Evolutionary conservation across 441 rosid genomes (phyloP).

Genomic region (Gossypium trilobum): DNA sequence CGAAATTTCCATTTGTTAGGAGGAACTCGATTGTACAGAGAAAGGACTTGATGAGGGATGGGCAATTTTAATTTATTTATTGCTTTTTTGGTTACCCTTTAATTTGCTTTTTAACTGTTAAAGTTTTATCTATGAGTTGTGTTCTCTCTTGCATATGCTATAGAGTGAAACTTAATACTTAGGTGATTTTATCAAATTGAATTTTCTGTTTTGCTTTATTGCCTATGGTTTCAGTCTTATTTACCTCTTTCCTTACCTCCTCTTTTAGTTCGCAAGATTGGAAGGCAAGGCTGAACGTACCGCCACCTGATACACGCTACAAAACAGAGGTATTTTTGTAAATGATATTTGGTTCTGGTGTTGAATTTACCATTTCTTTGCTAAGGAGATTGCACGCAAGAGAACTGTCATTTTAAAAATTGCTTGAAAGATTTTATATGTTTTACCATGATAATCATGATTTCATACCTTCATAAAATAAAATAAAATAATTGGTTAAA

Average conservation of each 20-base stretch:
- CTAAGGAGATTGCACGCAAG: neutral
- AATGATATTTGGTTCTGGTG: neutral
- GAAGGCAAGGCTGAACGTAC: conserved; percentile 73
- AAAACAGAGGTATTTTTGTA: conserved; percentile 55
- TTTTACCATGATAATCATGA: neutral
- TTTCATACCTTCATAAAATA: neutral
- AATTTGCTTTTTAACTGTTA: neutral
- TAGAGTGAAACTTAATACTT: neutral
- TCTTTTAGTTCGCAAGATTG: conserved; percentile 70
- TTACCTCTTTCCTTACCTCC: neutral
- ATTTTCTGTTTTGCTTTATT: neutral
- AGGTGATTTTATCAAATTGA: neutral
- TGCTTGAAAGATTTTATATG: neutral
- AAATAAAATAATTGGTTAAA: neutral
- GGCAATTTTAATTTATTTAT: neutral
- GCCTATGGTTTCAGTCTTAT: neutral
- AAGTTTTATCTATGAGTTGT: neutral
- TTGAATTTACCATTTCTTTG: neutral
- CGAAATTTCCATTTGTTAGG: neutral
- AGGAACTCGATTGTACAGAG: neutral
- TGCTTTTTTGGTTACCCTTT: neutral
- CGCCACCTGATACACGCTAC: conserved; percentile 80
- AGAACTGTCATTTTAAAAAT: neutral
- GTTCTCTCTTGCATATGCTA: neutral
- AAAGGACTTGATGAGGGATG: neutral